Base-by-base conservation (phyloP, 805 yeast genomes). In the Lipomyces lipofer region DNA sequence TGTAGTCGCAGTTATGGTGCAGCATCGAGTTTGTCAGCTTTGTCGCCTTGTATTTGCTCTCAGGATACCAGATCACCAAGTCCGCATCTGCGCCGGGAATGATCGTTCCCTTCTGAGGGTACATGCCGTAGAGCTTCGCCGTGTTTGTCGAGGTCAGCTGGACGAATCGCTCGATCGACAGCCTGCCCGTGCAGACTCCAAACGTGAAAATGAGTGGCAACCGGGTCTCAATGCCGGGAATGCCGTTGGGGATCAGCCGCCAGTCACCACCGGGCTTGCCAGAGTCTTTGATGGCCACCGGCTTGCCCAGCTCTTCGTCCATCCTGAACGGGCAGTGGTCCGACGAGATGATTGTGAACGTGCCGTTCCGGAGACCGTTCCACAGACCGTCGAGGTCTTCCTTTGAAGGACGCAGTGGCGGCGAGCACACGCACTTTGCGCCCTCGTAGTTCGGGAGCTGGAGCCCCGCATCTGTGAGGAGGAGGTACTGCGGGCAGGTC, bases 401-500 rank as follows among this genome's bases (percentile, higher is more conserved):
- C 32, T 66, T 66, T n/a, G 70, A 67, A 33, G 73, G 74, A 61
- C 81, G 70, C 50, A 77, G 61, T 5, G 81, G 81, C 1, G 81
- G 81, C 2, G 81, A 77, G 62, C 81, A 77, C 28, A 77, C 71
- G 60, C 73, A 75, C 64, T 76, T 78, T 21, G 81, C 80, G 7
- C 80, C 81, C 59, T 72, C 75, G 59, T 76, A 77, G 19, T 60
- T 43, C 51, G 76, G 79, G 10, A 29, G 44, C 51, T 69, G 69
- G 51, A 74, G 62, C 25, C 66, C 64, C 27, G 73, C 75, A 43
- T 73, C 72, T 1, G 78, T 76, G 30, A 78, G 62, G 50, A 75
- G 72, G 28, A 77, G 64, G 59, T 78, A 78, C 64, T 78, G 81
- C 6, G 81, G 81, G 60, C 81, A 78, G 1, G 81, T 77, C 62